A percentile compares a stretch with the other conserved stretches of the same genome.
Conservation (phyloP, 176 grass and related monocot genomes). For the Aegilops umbellulata region DNA sequence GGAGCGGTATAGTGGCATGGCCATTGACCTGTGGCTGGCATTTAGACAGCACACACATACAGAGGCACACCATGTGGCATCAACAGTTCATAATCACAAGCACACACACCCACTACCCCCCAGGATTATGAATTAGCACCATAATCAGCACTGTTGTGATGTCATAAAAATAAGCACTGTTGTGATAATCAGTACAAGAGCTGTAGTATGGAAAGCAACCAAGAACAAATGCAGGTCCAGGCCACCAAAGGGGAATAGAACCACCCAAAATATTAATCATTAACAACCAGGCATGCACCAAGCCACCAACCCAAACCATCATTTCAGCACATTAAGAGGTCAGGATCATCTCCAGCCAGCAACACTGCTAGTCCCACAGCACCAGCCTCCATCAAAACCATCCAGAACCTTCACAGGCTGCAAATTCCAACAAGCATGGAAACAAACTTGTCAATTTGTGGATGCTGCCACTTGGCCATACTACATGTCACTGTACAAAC, state of each 20-base stretch:
- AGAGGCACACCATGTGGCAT: constrained; percentile 23
- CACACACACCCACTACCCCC: not conserved
- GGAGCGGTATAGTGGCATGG: constrained; percentile 27
- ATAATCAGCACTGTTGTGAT: constrained; percentile 27
- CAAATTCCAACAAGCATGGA: constrained; percentile 32
- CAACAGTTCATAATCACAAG: constrained; percentile 34
- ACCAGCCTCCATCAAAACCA: constrained; percentile 7
- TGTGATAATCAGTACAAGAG: no score
- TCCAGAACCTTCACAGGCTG: constrained; percentile 41
- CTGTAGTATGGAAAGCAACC: no score
- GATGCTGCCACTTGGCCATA: constrained; percentile 3
- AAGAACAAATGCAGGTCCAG: no score
- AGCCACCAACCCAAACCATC: constrained; percentile 36
- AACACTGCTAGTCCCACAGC: constrained; percentile 2
- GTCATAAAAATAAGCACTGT: no score
- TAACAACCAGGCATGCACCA: constrained; percentile 42
- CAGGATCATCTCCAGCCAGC: constrained; percentile 18
- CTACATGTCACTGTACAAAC: constrained; percentile 3
- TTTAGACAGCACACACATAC: not conserved
- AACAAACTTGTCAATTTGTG: constrained; percentile 29
- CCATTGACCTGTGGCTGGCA: constrained; percentile 28
- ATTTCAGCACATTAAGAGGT: constrained; percentile 36
- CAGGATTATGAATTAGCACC: constrained; percentile 24
- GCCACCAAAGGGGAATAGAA: not conserved
- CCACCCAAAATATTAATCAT: not conserved